Evolutionary conservation across 2,329 filamentous ascomycete species (phyloP).

Genomic region (Ophiobolus disseminans): DNA sequence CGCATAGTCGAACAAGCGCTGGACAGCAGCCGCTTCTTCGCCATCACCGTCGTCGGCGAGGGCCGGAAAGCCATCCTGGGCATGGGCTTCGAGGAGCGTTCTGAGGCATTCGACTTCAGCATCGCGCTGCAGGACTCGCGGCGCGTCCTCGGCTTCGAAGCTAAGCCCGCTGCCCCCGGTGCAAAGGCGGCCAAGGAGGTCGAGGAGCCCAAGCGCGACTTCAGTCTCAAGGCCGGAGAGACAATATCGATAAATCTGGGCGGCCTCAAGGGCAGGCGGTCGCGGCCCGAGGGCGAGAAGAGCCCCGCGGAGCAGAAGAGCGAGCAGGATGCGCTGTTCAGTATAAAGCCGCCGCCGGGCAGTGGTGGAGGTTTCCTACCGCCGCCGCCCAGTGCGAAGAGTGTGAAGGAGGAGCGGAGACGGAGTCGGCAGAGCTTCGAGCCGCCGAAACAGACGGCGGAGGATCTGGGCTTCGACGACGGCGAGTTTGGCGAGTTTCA

Average conservation of each 20-base stretch:
- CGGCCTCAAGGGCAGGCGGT: conserved; percentile 58
- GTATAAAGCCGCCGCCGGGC: conserved; percentile 73
- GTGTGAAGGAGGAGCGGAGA: conserved; percentile 67
- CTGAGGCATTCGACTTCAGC: conserved; percentile 84
- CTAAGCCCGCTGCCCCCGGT: conserved; percentile 35
- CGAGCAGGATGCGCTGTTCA: conserved; percentile 66
- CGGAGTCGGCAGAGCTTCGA: conserved; percentile 56
- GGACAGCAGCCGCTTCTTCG: conserved; percentile 85
- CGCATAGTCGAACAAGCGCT: conserved; percentile 76
- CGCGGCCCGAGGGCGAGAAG: conserved; percentile 51
- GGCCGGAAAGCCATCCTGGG: conserved; percentile 80
- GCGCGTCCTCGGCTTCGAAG: conserved; percentile 70
- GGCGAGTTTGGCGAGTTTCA: conserved; percentile 87
- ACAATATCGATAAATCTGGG: conserved; percentile 84
- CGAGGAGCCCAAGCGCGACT: conserved; percentile 70
- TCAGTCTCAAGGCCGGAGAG: conserved; percentile 87
- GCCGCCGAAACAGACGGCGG: conserved; percentile 44
- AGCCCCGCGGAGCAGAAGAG: conserved; percentile 41
- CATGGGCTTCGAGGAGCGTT: conserved; percentile 85
- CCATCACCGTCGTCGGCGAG: conserved; percentile 78
- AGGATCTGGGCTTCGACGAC: conserved; percentile 82
- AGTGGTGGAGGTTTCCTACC: conserved; percentile 61
- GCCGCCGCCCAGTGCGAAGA: conserved; percentile 69
- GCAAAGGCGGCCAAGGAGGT: conserved; percentile 47
- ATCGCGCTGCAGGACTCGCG: conserved; percentile 80